A percentile compares a stretch with the other conserved stretches of the same genome.
Evolutionary conservation across 495 filamentous ascomycete genomes (phyloP).

Genomic region (Penicillium cosmopolitanum): DNA sequence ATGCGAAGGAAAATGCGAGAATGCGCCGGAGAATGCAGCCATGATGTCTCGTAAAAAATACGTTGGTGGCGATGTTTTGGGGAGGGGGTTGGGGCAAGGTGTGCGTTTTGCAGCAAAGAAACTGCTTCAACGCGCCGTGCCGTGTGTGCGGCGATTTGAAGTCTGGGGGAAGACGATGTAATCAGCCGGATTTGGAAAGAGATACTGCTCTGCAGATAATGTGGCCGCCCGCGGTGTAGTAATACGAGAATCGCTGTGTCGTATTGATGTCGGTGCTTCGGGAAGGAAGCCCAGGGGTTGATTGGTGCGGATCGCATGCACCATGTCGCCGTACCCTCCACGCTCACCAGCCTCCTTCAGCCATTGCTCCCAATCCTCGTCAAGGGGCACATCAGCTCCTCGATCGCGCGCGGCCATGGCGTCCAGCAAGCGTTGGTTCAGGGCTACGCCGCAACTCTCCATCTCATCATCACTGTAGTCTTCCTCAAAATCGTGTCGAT

Average conservation of each 20-base stretch:
- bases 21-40: constrained; percentile 31
- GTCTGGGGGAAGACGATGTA: constrained; percentile 18
- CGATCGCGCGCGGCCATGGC: constrained; percentile 67
- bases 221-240: constrained; percentile 18
- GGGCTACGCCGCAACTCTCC: constrained; percentile 70
- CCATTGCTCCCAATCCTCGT: constrained; percentile 86
- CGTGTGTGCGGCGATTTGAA: constrained; percentile 16
- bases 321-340: constrained; percentile 47
- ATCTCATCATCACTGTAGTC: constrained; percentile 70
- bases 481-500: constrained; percentile 49
- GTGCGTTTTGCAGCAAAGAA: background rate
- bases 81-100: background rate
- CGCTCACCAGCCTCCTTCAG: constrained; percentile 77
- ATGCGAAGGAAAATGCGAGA: constrained; percentile 8
- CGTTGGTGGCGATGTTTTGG: constrained; percentile 6
- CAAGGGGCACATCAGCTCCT: constrained; percentile 65
- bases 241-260: constrained; percentile 18
- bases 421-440: constrained; percentile 74
- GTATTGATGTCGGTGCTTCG: constrained; percentile 28
- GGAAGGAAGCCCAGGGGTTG: constrained; percentile 40
- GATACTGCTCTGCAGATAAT: constrained; percentile 23
- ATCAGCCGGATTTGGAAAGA: constrained; percentile 17
- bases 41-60: constrained; percentile 9
- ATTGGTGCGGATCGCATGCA: constrained; percentile 45
- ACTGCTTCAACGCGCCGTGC: constrained; percentile 23